Evolutionary conservation across 257 asterid species (phyloP).

Genomic region (Fraxinus quadrangulata): DNA sequence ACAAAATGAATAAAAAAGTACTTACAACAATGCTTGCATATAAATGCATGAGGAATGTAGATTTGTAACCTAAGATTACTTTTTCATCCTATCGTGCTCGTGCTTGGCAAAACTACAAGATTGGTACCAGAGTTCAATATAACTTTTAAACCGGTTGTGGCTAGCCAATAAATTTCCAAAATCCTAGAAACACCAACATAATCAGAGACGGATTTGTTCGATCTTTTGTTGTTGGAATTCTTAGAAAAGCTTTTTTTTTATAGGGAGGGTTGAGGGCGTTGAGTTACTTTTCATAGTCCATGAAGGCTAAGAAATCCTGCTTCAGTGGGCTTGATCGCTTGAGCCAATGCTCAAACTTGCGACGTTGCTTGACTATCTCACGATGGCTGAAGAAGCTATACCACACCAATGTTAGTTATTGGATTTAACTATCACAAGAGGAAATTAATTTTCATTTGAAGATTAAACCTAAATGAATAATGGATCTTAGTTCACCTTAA

Average conservation of each 20-base stretch:
- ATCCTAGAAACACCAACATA: slow-evolving; percentile 71
- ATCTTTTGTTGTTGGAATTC: slow-evolving; percentile 41
- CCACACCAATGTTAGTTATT: slow-evolving; percentile 30
- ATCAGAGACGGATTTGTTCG: slow-evolving; percentile 69
- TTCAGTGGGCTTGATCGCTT: slow-evolving; percentile 84
- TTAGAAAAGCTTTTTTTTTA: slow-evolving; percentile 42
- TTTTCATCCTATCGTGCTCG: too few species aligned
- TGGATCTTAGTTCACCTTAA: too few species aligned
- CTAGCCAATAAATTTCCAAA: slow-evolving; percentile 66
- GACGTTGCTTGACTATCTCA: slow-evolving; percentile 78
- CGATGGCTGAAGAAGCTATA: slow-evolving; percentile 66
- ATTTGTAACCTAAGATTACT: too few species aligned
- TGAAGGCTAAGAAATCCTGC: slow-evolving; percentile 63
- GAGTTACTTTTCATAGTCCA: slow-evolving; percentile 74
- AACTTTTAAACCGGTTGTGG: slow-evolving; percentile 51
- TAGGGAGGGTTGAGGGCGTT: slow-evolving; percentile 68
- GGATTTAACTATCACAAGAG: too few species aligned
- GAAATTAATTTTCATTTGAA: too few species aligned
- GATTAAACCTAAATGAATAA: too few species aligned
- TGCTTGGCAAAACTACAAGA: slow-evolving; percentile 65
- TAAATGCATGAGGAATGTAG: too few species aligned
- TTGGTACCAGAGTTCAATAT: slow-evolving; percentile 83
- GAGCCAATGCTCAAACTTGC: slow-evolving; percentile 82
- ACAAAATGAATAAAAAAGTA: too few species aligned
- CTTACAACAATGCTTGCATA: too few species aligned